A percentile compares a stretch with the other conserved stretches of the same genome.
Conservation (phyloP, 257 asterid species). For the Echites panduratus region DNA sequence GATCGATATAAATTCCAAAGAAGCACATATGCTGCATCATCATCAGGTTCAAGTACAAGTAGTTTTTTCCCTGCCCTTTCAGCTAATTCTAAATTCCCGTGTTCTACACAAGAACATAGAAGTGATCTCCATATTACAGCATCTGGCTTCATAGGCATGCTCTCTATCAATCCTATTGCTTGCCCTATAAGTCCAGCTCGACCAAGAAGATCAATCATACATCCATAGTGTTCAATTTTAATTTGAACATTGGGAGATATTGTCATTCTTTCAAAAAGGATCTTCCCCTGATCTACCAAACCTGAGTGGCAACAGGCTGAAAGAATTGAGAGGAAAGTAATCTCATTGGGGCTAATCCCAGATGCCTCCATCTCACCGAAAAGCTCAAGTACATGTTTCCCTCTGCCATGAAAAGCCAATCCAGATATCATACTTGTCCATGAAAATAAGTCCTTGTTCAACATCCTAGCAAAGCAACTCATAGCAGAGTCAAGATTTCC, state of each 20-base stretch:
- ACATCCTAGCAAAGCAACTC: slow-evolving; percentile 40
- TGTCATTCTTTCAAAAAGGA: slow-evolving; percentile 34
- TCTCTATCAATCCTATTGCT: slow-evolving; percentile 38
- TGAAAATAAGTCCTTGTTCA: slow-evolving; percentile 54
- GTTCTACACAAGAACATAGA: slow-evolving; percentile 45
- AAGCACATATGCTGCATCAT: slow-evolving; percentile 60
- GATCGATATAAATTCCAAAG: slow-evolving; percentile 54
- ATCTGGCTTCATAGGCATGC: slow-evolving; percentile 70
- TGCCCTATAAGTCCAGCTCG: slow-evolving; percentile 59
- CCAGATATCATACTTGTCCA: slow-evolving; percentile 75
- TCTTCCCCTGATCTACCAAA: slow-evolving; percentile 61
- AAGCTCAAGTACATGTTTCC: slow-evolving; percentile 46
- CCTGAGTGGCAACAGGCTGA: slow-evolving; percentile 80
- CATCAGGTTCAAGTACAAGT: slow-evolving; percentile 56
- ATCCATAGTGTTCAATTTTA: slow-evolving; percentile 61
- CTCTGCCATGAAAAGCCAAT: slow-evolving; percentile 64
- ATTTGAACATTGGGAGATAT: slow-evolving; percentile 31
- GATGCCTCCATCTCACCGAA: slow-evolving; percentile 57
- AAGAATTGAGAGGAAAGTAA: slow-evolving; percentile 59
- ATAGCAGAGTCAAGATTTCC: slow-evolving; percentile 55
- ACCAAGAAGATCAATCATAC: slow-evolving; percentile 71
- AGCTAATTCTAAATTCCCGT: slow-evolving; percentile 53
- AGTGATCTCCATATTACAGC: slow-evolving; percentile 74
- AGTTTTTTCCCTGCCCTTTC: slow-evolving; percentile 49
- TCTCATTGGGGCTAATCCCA: slow-evolving; percentile 50